Evolutionary conservation across 345 rosid genomes (phyloP).

Genomic region (Melastoma malabathricum): DNA sequence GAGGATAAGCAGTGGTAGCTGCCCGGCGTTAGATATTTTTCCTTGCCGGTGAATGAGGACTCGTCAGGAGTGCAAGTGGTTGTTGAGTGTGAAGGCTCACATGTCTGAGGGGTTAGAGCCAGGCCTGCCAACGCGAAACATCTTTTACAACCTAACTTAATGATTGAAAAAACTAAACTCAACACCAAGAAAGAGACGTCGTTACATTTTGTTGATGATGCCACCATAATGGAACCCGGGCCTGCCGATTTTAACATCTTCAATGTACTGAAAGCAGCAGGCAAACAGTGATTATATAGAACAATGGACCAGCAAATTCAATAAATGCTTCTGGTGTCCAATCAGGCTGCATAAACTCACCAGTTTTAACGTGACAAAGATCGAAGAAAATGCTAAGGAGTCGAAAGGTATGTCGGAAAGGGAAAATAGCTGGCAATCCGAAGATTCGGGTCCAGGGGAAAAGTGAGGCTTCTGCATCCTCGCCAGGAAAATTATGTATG

Average conservation of each 20-base stretch:
- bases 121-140: slow-evolving; percentile 39
- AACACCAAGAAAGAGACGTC: not conserved
- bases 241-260: slow-evolving; percentile 58
- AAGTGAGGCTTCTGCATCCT: slow-evolving; percentile 69
- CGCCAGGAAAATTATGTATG: slow-evolving; percentile 81
- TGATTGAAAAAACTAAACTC: not conserved
- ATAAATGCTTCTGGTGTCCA: not conserved
- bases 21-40: no score
- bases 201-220: slow-evolving; percentile 73
- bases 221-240: slow-evolving; percentile 87
- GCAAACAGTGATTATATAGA: slow-evolving; percentile 3
- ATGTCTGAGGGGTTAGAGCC: slow-evolving; percentile 87
- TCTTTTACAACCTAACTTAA: not conserved
- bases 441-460: slow-evolving; percentile 87
- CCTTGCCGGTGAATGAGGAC: no score
- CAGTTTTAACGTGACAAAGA: slow-evolving; percentile 67
- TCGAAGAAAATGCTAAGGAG: slow-evolving; percentile 89
- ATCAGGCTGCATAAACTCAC: slow-evolving; percentile 22
- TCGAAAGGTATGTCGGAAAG: slow-evolving; percentile 80
- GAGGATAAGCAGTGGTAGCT: no score
- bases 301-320: not conserved
- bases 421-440: slow-evolving; percentile 70
- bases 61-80: slow-evolving; percentile 56
- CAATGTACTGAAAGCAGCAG: slow-evolving; percentile 46
- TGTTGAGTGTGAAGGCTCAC: slow-evolving; percentile 60